Percentiles rank a stretch among this genome's conserved stretches.
These are phyloP conservation scores for Cladosporium sphaerospermum DNA, from an alignment of 2,329 filamentous ascomycete species.

Conservation along the genomic window DNA sequence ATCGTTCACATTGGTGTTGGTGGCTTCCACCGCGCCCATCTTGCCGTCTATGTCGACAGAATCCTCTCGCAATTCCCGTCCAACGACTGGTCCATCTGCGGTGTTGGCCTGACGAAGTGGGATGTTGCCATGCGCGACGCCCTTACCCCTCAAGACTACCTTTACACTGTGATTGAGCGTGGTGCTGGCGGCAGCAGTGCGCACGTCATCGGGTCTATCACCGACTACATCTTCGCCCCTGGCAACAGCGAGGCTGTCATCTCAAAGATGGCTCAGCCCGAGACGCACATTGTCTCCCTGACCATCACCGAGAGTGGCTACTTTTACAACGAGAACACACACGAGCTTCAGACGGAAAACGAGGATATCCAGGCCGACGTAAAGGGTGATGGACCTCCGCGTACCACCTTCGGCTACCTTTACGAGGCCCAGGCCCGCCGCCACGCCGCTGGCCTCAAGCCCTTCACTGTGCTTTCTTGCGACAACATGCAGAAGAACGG, in stretches of 20 bases:
- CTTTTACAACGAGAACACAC: constrained; percentile 55
- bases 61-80: constrained; percentile 43
- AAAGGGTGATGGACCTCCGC: constrained; percentile 38
- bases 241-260: constrained; percentile 48
- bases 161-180: constrained; percentile 52
- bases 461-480: constrained; percentile 51
- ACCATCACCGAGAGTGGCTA: constrained; percentile 53
- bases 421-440: constrained; percentile 46
- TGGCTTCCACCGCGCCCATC: constrained; percentile 50
- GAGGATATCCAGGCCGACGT: constrained; percentile 47
- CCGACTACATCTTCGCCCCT: constrained; percentile 47
- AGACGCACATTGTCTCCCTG: constrained; percentile 50
- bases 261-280: constrained; percentile 50
- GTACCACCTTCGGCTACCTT: constrained; percentile 49
- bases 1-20: constrained; percentile 51
- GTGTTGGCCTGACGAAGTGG: constrained; percentile 47
- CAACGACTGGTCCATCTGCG: constrained; percentile 47
- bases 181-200: constrained; percentile 45
- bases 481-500: constrained; percentile 56
- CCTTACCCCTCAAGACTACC: constrained; percentile 43
- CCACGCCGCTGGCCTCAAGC: constrained; percentile 41
- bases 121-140: constrained; percentile 48
- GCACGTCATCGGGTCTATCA: constrained; percentile 48
- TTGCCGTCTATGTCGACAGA: constrained; percentile 48
- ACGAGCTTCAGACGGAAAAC: constrained; percentile 45